phyloP scores from a whole-genome alignment of 2,329 filamentous ascomycete genomes.

The Colletotrichum chlorophyti region DNA sequence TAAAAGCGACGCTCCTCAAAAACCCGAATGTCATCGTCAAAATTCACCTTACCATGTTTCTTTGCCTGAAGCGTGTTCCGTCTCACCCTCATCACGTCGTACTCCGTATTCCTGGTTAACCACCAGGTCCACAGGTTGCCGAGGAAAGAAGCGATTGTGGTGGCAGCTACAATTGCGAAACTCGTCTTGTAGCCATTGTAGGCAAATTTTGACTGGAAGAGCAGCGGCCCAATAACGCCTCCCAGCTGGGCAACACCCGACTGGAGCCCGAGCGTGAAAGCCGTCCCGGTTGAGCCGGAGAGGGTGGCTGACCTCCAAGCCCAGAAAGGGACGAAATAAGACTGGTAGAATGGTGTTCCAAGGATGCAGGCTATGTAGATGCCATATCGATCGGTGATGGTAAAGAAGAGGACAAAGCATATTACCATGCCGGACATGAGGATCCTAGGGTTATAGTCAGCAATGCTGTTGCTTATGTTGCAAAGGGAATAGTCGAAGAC shows the following conservation, averaged over 20 bases:
- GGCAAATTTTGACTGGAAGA: constrained; percentile 49
- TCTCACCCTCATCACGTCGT: constrained; percentile 33
- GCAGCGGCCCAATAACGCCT: constrained; percentile 51
- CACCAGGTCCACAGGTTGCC: constrained; percentile 35
- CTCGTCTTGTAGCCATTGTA: constrained; percentile 39
- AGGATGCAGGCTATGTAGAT: constrained; percentile 53
- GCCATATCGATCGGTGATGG: constrained; percentile 42
- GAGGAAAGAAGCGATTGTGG: constrained; percentile 33
- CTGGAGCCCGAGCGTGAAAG: constrained; percentile 51
- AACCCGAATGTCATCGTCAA: constrained; percentile 10
- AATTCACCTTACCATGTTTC: constrained; percentile 23
- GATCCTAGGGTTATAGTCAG: constrained; percentile 29
- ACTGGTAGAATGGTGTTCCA: constrained; percentile 49
- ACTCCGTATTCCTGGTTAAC: constrained; percentile 34
- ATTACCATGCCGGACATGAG: constrained; percentile 47
- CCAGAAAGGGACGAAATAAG: constrained; percentile 54
- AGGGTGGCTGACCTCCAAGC: constrained; percentile 50
- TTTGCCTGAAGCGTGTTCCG: constrained; percentile 28
- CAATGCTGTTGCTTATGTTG: too few relatives aligned
- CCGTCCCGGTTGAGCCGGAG: constrained; percentile 48
- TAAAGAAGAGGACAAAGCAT: constrained; percentile 51
- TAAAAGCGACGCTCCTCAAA: constrained; percentile 15
- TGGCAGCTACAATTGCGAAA: constrained; percentile 34
- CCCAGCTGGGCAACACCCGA: constrained; percentile 51
- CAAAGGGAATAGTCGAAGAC: too few relatives aligned